These are phyloP conservation scores for Basipetospora sp. DNA, from an alignment of 2,329 filamentous ascomycete genomes.

Conservation along the genomic window DNA sequence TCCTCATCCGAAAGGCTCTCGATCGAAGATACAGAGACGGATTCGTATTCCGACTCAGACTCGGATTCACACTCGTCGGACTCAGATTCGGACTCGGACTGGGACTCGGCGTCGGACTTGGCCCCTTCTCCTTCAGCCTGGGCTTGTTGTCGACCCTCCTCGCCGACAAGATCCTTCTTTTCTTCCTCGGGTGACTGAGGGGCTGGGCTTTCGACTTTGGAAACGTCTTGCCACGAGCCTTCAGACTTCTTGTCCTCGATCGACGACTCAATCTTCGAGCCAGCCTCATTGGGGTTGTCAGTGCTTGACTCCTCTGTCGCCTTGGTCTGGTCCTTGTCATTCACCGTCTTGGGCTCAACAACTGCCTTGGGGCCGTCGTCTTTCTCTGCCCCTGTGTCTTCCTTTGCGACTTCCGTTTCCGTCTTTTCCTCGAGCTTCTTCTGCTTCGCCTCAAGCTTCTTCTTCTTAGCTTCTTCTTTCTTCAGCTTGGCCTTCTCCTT, in stretches of 20 bases:
- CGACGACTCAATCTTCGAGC: not conserved
- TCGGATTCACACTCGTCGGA: conserved; percentile 10
- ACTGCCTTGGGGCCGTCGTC: not conserved
- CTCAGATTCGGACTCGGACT: conserved; percentile 9
- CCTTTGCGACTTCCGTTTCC: not conserved
- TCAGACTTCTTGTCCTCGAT: not conserved
- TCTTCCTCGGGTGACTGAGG: not conserved
- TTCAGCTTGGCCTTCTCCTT: conserved; percentile 8
- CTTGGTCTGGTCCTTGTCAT: not conserved
- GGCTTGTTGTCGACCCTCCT: too few species aligned
- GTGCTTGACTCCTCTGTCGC: not conserved
- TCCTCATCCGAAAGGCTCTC: conserved; percentile 13
- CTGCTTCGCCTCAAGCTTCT: not conserved
- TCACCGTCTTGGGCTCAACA: not conserved
- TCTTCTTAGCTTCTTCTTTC: conserved; percentile 4
- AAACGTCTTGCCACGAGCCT: conserved; percentile 1
- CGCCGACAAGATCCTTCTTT: conserved; percentile 5
- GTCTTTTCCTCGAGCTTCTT: not conserved
- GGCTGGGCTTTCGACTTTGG: conserved; percentile 6
- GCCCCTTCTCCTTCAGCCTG: too few species aligned
- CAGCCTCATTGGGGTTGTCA: not conserved
- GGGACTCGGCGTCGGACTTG: conserved; percentile 1
- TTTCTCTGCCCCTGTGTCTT: too few species aligned
- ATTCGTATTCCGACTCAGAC: conserved; percentile 13
- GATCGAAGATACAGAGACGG: too few species aligned